Conservation (phyloP, 2,329 filamentous ascomycete species). For the Exophiala bonariae region DNA sequence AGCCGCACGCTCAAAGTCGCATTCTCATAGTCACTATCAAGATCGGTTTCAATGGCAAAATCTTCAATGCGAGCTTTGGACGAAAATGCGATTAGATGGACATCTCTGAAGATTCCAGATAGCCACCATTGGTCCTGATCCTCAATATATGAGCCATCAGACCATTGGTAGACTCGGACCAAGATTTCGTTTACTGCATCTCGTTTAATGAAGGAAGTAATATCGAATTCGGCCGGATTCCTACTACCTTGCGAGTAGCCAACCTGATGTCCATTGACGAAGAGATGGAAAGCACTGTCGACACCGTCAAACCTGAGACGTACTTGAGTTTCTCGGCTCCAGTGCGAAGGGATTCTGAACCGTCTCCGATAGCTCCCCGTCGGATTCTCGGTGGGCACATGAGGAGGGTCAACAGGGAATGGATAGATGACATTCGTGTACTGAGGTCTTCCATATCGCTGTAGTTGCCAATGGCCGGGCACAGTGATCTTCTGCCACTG, state of each 20-base stretch:
- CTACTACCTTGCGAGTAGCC: conserved; percentile 70
- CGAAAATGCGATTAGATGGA: conserved; percentile 61
- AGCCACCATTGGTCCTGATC: conserved; percentile 70
- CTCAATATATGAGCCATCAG: conserved; percentile 68
- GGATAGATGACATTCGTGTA: conserved; percentile 70
- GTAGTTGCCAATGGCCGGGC: conserved; percentile 69
- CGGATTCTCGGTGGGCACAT: conserved; percentile 63
- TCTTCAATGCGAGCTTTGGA: conserved; percentile 54
- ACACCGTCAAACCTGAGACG: conserved; percentile 70
- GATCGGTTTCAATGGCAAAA: conserved; percentile 55
- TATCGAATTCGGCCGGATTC: conserved; percentile 69
- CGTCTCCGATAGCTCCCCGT: conserved; percentile 60
- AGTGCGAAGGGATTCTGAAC: conserved; percentile 52
- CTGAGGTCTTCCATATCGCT: conserved; percentile 66
- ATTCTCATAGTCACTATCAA: conserved; percentile 53
- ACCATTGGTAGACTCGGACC: conserved; percentile 71
- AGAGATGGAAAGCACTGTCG: conserved; percentile 70
- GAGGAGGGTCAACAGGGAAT: conserved; percentile 65
- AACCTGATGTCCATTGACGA: conserved; percentile 63
- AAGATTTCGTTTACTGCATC: conserved; percentile 55
- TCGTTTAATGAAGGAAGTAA: conserved; percentile 53
- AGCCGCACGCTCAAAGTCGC: conserved; percentile 51
- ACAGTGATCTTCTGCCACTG: conserved; percentile 50
- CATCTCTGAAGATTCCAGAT: conserved; percentile 65
- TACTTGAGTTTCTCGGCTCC: conserved; percentile 48